phyloP scores from a whole-genome alignment of 192 early-diverging fungal species.

The Rhizoclosmatium sp. region DNA sequence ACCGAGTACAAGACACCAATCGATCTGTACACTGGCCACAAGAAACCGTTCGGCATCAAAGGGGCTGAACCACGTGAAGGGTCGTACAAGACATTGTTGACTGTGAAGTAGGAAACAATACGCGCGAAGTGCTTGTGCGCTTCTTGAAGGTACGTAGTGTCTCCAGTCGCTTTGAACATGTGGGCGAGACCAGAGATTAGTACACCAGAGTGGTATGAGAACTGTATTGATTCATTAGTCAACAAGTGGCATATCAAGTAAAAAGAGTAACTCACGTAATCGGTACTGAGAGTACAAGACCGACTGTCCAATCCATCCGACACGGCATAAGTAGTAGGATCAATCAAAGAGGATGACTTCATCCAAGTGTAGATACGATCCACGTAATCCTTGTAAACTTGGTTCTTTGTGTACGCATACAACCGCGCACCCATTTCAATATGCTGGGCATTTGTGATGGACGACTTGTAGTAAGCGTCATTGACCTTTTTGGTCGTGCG shows the following conservation, averaged over 20 bases:
- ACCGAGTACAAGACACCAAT: slow-evolving; percentile 16
- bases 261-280: background rate
- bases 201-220: slow-evolving; percentile 35
- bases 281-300: background rate
- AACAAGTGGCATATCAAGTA: no score
- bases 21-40: slow-evolving; percentile 20
- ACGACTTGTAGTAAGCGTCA: slow-evolving; percentile 48
- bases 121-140: slow-evolving; percentile 21
- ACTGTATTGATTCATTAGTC: background rate
- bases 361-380: slow-evolving; percentile 50
- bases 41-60: background rate
- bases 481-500: background rate
- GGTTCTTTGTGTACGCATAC: slow-evolving; percentile 35
- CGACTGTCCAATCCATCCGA: slow-evolving; percentile 19
- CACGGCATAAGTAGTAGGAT: slow-evolving; percentile 3
- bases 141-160: slow-evolving; percentile 28
- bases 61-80: background rate
- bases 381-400: slow-evolving; percentile 39
- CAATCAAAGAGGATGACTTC: slow-evolving; percentile 14
- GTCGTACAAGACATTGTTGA: slow-evolving; percentile 7
- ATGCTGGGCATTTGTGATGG: slow-evolving; percentile 54
- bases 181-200: slow-evolving; percentile 17
- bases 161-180: slow-evolving; percentile 28
- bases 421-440: slow-evolving; percentile 50
- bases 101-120: slow-evolving; percentile 14